Percentiles rank a stretch among this genome's conserved stretches.
phyloP scores from a whole-genome alignment of 495 filamentous ascomycete species.

The Aspergillus saccharolyticus region DNA sequence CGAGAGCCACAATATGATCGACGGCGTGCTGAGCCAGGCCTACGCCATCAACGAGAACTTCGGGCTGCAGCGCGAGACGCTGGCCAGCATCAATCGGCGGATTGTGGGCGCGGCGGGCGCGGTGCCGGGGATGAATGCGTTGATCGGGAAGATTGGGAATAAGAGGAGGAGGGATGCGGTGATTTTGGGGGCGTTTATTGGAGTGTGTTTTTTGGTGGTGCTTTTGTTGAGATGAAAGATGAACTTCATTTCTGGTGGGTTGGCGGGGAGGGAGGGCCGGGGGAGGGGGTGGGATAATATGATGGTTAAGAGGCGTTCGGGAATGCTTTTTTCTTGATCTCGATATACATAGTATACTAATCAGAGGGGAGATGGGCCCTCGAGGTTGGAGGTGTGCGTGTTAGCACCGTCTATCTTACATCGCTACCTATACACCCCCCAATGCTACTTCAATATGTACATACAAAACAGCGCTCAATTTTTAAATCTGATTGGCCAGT shows the following conservation, averaged over 20 bases:
- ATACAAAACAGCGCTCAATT: too few relatives aligned
- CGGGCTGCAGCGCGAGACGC: constrained; percentile 74
- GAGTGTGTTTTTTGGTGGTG: constrained; percentile 82
- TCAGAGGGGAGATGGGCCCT: neutral
- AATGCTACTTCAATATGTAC: constrained; percentile 12
- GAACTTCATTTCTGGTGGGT: constrained; percentile 4
- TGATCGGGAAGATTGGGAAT: constrained; percentile 90
- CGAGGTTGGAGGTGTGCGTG: neutral
- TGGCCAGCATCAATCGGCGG: constrained; percentile 79
- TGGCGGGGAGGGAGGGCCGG: neutral
- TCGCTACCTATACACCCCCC: neutral
- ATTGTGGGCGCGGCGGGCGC: constrained; percentile 84
- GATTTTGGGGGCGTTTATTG: constrained; percentile 85
- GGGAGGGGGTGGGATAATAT: neutral
- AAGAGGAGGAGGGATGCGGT: constrained; percentile 95
- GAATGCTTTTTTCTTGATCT: constrained; percentile 2
- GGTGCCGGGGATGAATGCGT: constrained; percentile 86
- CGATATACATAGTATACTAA: constrained; percentile 14
- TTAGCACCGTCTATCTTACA: neutral
- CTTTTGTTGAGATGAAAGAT: constrained; percentile 72
- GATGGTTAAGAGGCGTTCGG: constrained; percentile 14
- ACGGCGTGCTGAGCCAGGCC: constrained; percentile 89
- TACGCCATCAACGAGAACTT: constrained; percentile 96
- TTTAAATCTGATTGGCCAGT: too few relatives aligned
- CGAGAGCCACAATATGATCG: constrained; percentile 77